phyloP scores from a whole-genome alignment of 2,329 filamentous ascomycete genomes.

The Teratosphaeria epicoccoides region DNA sequence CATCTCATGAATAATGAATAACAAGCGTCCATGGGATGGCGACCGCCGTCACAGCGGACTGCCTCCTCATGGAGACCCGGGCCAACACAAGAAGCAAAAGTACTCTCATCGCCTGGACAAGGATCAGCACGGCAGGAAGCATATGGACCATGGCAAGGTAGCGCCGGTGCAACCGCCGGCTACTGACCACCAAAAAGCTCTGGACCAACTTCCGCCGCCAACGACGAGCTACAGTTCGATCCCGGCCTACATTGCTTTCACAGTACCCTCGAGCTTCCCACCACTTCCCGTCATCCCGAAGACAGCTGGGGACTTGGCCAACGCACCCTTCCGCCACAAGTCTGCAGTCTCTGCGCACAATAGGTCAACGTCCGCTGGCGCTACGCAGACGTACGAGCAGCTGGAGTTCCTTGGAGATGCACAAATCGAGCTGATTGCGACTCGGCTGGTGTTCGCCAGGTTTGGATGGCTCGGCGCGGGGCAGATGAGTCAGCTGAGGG shows the following conservation, averaged over 20 bases:
- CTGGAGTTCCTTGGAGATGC: conserved; percentile 86
- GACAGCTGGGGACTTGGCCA: conserved; percentile 10
- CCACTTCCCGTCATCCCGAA: conserved; percentile 18
- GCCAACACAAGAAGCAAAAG: conserved; percentile 13
- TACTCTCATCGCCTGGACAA: neutral
- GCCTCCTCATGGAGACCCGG: neutral
- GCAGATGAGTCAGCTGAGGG: conserved; percentile 63
- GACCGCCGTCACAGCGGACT: conserved; percentile 1
- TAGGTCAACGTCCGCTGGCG: conserved; percentile 11
- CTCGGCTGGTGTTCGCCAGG: conserved; percentile 62
- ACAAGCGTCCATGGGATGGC: conserved; percentile 10
- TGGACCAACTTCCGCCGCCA: conserved; percentile 11
- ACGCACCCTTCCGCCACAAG: conserved; percentile 25
- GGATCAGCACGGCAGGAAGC: conserved; percentile 3
- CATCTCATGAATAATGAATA: conserved; percentile 5
- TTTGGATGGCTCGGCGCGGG: conserved; percentile 58
- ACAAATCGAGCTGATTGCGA: conserved; percentile 68
- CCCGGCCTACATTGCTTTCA: conserved; percentile 12
- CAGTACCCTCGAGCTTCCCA: conserved; percentile 15
- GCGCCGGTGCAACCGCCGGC: neutral
- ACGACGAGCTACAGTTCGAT: conserved; percentile 7
- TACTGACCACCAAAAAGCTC: conserved; percentile 9
- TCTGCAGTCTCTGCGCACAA: conserved; percentile 15
- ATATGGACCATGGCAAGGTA: neutral
- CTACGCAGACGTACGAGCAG: conserved; percentile 54